Evolutionary conservation across 371 early-diverging fungal species (phyloP).

Genomic region (Apophysomyces trapeziformis): DNA sequence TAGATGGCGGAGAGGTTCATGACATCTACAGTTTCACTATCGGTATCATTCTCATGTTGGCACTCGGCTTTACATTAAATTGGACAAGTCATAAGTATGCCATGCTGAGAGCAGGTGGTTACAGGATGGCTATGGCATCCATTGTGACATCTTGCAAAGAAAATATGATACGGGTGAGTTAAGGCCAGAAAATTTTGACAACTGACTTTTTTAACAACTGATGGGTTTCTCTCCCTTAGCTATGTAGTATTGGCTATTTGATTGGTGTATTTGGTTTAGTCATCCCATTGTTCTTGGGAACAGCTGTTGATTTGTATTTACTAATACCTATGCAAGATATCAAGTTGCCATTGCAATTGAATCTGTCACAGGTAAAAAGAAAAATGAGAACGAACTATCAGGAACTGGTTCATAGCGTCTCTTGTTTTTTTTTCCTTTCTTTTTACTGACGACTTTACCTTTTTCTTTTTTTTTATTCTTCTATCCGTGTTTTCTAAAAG

Average conservation of each 20-base stretch:
- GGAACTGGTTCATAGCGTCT: constrained; percentile 19
- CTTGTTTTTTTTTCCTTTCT: background rate
- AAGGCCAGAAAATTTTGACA: background rate
- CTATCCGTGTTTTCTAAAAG: constrained; percentile 13
- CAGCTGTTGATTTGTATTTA: constrained; percentile 51
- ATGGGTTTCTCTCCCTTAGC: constrained; percentile 14
- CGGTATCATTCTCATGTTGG: constrained; percentile 1
- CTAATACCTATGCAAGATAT: constrained; percentile 40
- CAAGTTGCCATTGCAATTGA: constrained; percentile 27
- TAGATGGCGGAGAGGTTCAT: constrained; percentile 37
- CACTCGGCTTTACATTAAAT: constrained; percentile 1
- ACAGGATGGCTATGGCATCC: background rate
- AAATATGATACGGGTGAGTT: constrained; percentile 1
- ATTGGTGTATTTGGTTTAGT: constrained; percentile 39
- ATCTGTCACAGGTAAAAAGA: background rate
- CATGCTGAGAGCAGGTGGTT: constrained; percentile 12
- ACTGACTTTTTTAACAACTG: background rate
- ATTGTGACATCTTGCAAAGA: constrained; percentile 12
- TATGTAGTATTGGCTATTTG: constrained; percentile 29
- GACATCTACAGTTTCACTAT: constrained; percentile 53
- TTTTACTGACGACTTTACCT: too few species aligned
- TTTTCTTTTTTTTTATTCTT: too few species aligned
- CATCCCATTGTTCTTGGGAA: constrained; percentile 50
- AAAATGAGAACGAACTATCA: background rate
- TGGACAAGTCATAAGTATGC: constrained; percentile 13